phyloP scores from a whole-genome alignment of 768 basidiomycete species.

The Macrolepiota albuminosa region DNA sequence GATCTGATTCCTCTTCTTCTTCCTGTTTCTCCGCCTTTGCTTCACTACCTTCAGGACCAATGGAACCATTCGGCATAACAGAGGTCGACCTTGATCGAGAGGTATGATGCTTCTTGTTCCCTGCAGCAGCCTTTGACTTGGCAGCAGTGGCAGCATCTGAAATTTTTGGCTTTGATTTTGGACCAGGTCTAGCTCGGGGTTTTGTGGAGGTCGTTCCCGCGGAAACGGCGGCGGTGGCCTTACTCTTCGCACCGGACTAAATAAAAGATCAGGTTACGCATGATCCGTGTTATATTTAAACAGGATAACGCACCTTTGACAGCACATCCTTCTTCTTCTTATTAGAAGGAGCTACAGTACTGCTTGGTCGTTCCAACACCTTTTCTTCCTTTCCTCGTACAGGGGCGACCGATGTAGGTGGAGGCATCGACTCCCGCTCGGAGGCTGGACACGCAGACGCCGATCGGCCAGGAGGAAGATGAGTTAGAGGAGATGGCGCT shows the following conservation, averaged over 20 bases:
- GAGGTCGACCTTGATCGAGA: slow-evolving; percentile 70
- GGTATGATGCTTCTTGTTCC: slow-evolving; percentile 29
- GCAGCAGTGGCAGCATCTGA: slow-evolving; percentile 15
- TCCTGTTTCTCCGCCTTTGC: slow-evolving; percentile 35
- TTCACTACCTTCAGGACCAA: slow-evolving; percentile 33
- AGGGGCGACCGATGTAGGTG: slow-evolving; percentile 29
- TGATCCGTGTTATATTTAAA: background rate
- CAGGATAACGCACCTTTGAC: slow-evolving; percentile 29
- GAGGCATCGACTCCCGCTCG: slow-evolving; percentile 59
- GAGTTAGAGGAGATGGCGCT: slow-evolving; percentile 10
- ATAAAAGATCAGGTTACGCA: slow-evolving; percentile 8
- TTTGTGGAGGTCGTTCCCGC: slow-evolving; percentile 16
- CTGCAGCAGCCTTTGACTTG: slow-evolving; percentile 18
- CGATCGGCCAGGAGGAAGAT: slow-evolving; percentile 9
- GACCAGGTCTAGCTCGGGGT: slow-evolving; percentile 25
- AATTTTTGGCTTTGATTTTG: slow-evolving; percentile 26
- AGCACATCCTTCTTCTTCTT: slow-evolving; percentile 40
- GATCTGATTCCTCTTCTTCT: slow-evolving; percentile 43
- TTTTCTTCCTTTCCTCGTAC: slow-evolving; percentile 27
- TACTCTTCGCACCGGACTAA: slow-evolving; percentile 22
- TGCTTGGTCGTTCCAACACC: slow-evolving; percentile 20
- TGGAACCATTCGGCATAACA: slow-evolving; percentile 50
- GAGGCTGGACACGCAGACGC: slow-evolving; percentile 21
- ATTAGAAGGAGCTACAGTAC: slow-evolving; percentile 12
- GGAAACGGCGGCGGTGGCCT: slow-evolving; percentile 13